phyloP scores from a whole-genome alignment of 2,329 filamentous ascomycete genomes.

The Thielaviopsis musarum region DNA sequence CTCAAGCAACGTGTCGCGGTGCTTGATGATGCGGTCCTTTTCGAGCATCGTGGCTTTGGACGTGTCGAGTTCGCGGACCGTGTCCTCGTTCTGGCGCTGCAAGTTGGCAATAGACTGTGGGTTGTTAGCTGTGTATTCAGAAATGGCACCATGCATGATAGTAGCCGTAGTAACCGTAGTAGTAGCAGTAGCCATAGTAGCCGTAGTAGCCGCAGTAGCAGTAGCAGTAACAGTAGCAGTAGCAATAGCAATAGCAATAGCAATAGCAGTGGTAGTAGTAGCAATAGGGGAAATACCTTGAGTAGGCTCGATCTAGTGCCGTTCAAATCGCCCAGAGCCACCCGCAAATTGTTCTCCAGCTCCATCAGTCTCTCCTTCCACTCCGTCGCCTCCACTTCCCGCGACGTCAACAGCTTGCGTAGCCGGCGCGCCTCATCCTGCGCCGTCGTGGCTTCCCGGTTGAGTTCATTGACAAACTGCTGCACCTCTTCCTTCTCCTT shows the following conservation, averaged over 20 bases:
- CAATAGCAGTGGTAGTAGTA: too few relatives aligned
- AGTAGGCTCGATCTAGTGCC: conserved; percentile 75
- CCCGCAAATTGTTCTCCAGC: conserved; percentile 73
- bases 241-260: too few relatives aligned
- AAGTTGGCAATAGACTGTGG: conserved; percentile 74
- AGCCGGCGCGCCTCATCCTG: conserved; percentile 76
- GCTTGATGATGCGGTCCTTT: conserved; percentile 78
- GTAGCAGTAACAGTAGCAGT: too few relatives aligned
- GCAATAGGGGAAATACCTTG: conserved; percentile 40
- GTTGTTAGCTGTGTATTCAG: too few relatives aligned
- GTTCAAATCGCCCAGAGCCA: conserved; percentile 73
- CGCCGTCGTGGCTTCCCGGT: conserved; percentile 59
- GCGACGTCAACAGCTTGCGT: conserved; percentile 64
- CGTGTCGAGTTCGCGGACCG: conserved; percentile 63
- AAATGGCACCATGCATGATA: too few relatives aligned
- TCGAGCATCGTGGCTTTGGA: conserved; percentile 67
- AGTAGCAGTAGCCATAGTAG: too few relatives aligned
- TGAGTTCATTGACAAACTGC: conserved; percentile 82
- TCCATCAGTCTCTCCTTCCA: conserved; percentile 87
- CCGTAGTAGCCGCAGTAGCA: too few relatives aligned
- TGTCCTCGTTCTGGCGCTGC: conserved; percentile 74
- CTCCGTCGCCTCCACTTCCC: conserved; percentile 75
- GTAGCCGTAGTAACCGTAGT: too few relatives aligned
- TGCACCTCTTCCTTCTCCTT: conserved; percentile 92
- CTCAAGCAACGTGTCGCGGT: conserved; percentile 76